phyloP scores from a whole-genome alignment of 1,284 basidiomycete species.

The Ceratobasidium sp. region DNA sequence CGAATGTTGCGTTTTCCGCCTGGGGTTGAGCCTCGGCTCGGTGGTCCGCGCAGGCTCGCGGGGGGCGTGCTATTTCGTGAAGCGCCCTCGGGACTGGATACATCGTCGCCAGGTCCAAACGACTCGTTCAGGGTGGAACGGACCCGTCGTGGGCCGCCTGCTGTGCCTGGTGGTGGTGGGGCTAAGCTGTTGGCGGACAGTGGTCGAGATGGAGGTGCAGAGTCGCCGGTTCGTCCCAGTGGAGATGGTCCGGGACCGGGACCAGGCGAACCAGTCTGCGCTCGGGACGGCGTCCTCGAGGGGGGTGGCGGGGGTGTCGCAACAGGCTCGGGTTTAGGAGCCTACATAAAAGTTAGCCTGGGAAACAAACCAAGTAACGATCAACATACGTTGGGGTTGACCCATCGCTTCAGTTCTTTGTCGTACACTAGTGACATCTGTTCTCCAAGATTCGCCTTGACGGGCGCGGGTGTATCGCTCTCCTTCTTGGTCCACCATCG shows the following conservation, averaged over 20 bases:
- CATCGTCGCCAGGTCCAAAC: conserved; percentile 41
- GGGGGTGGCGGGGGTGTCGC: conserved; percentile 63
- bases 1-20: conserved; percentile 70
- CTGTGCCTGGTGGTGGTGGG: conserved; percentile 52
- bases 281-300: conserved; percentile 63
- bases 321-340: conserved; percentile 47
- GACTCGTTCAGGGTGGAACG: conserved; percentile 62
- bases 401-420: conserved; percentile 93
- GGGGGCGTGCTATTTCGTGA: conserved; percentile 45
- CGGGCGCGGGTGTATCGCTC: conserved; percentile 66
- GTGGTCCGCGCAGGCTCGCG: conserved; percentile 56
- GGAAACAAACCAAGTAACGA: conserved; percentile 5
- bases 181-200: conserved; percentile 67
- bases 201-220: conserved; percentile 62
- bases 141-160: conserved; percentile 59
- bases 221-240: conserved; percentile 44
- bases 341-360: neutral
- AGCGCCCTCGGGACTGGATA: conserved; percentile 55
- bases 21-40: conserved; percentile 51
- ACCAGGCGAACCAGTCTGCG: conserved; percentile 82
- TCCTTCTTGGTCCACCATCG: conserved; percentile 71
- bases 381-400: conserved; percentile 83
- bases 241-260: conserved; percentile 52
- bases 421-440: conserved; percentile 93
- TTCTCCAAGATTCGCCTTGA: conserved; percentile 93